phyloP scores from a whole-genome alignment of 306 rosid species.

The Dalbergia cochinchinensis region DNA sequence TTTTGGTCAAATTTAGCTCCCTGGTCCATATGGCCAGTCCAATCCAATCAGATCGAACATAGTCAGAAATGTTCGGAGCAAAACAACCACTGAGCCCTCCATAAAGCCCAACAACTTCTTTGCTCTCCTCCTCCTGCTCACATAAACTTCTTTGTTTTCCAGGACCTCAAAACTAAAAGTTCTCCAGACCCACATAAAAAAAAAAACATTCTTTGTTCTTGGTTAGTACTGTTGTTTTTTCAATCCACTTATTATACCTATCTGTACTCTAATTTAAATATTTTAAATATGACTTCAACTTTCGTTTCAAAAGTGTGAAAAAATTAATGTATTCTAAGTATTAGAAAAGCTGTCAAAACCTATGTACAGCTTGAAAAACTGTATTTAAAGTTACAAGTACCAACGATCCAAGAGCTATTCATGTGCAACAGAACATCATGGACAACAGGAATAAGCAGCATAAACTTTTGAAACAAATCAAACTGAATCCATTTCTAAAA shows the following conservation, averaged over 20 bases:
- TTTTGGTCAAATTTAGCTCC: too few species aligned
- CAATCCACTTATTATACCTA: not conserved
- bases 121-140: too few species aligned
- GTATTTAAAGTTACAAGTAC: not conserved
- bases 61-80: too few species aligned
- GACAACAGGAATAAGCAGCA: not conserved
- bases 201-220: not conserved
- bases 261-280: not conserved
- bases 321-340: not conserved
- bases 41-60: too few species aligned
- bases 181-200: too few species aligned
- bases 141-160: too few species aligned
- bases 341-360: not conserved
- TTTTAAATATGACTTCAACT: not conserved
- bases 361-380: too few species aligned
- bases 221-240: not conserved
- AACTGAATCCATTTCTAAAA: not conserved
- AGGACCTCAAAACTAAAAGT: too few species aligned
- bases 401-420: not conserved
- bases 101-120: too few species aligned
- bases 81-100: too few species aligned
- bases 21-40: too few species aligned
- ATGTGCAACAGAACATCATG: not conserved
- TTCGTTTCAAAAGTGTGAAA: not conserved
- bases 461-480: not conserved